phyloP scores from a whole-genome alignment of 495 filamentous ascomycete species.

The Pyrenula massariospora region DNA sequence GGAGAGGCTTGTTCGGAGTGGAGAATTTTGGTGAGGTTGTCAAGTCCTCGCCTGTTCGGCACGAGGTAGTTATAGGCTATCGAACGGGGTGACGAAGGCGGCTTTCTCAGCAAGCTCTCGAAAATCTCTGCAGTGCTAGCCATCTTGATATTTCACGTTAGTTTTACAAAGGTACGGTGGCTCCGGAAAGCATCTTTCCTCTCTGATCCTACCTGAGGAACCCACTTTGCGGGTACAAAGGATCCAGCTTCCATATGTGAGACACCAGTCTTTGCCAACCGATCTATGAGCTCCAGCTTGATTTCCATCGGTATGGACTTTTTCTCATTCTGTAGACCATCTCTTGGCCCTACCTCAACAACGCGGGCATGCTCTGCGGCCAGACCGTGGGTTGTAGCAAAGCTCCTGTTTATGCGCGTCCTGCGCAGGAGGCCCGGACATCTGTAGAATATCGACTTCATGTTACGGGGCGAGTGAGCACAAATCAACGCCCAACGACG shows the following conservation, averaged over 20 bases:
- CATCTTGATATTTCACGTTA: constrained; percentile 48
- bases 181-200: neutral
- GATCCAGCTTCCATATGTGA: constrained; percentile 86
- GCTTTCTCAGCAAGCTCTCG: constrained; percentile 50
- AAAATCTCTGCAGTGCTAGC: constrained; percentile 79
- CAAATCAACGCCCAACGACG: too few species aligned
- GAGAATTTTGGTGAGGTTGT: constrained; percentile 36
- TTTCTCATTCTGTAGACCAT: constrained; percentile 96
- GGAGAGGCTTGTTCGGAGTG: constrained; percentile 16
- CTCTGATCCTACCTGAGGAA: constrained; percentile 61
- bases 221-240: constrained; percentile 96
- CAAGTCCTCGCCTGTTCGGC: constrained; percentile 75
- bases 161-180: neutral
- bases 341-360: constrained; percentile 41
- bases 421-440: neutral
- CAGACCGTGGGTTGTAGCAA: constrained; percentile 35
- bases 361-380: constrained; percentile 26
- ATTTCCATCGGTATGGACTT: constrained; percentile 64
- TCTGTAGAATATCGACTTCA: neutral
- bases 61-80: constrained; percentile 90
- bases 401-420: constrained; percentile 9
- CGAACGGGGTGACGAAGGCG: constrained; percentile 45
- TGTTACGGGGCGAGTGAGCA: too few species aligned
- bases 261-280: constrained; percentile 74
- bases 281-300: constrained; percentile 74